Evolutionary conservation across 2,329 filamentous ascomycete genomes (phyloP).

Genomic region (Aspergillus cejpii): DNA sequence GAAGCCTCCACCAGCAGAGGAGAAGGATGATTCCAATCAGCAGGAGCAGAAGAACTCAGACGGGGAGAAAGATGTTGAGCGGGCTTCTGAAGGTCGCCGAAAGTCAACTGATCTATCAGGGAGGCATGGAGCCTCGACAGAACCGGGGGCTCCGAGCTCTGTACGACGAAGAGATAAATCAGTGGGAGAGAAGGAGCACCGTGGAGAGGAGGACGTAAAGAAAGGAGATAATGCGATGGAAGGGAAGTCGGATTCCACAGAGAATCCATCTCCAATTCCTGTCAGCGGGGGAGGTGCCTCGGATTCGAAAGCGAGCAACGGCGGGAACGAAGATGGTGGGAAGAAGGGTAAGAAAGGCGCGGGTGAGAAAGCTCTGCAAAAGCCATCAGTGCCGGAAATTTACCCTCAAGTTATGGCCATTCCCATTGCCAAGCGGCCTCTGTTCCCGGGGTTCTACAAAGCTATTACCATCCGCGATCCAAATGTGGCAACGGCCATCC

Average conservation of each 20-base stretch:
- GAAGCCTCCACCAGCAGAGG: constrained; percentile 44
- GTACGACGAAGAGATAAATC: constrained; percentile 38
- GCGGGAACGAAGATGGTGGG: constrained; percentile 56
- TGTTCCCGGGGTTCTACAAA: constrained; percentile 98
- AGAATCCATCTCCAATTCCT: constrained; percentile 43
- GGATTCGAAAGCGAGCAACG: constrained; percentile 44
- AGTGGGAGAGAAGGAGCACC: constrained; percentile 36
- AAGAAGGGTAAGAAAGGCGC: constrained; percentile 64
- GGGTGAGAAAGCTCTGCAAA: constrained; percentile 70
- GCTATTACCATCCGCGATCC: constrained; percentile 93
- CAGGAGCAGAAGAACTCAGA: constrained; percentile 23
- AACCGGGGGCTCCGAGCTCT: constrained; percentile 29
- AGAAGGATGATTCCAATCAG: constrained; percentile 27
- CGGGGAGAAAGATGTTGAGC: constrained; percentile 39
- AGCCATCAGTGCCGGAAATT: constrained; percentile 84
- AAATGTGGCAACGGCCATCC: constrained; percentile 83
- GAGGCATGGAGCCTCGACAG: constrained; percentile 22
- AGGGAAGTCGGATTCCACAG: constrained; percentile 45
- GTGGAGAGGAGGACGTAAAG: constrained; percentile 37
- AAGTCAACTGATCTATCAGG: constrained; percentile 35
- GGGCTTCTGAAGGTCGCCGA: constrained; percentile 40
- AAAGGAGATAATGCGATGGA: constrained; percentile 35
- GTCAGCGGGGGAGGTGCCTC: constrained; percentile 27
- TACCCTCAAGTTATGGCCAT: constrained; percentile 98
- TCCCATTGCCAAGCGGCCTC: constrained; percentile 82